Evolutionary conservation across 2,329 filamentous ascomycete genomes (phyloP), one percentile per base, ranked within the genome.

Genomic region (Grosmannia huntii): DNA sequence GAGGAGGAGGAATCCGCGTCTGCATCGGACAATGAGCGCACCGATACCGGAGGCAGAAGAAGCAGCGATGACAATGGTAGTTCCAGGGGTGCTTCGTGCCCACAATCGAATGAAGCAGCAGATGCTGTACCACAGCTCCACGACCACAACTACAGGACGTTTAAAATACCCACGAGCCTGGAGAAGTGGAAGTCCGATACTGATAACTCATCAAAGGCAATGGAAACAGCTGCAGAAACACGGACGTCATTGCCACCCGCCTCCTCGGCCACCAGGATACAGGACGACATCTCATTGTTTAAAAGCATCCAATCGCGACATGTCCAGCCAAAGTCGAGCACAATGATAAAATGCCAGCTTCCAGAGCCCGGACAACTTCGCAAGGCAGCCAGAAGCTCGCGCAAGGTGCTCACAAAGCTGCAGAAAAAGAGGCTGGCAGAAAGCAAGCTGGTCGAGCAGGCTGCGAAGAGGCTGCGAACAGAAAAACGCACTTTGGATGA

Each of bases 351-450:
- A 16, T 10, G 11, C 16, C 5, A 44, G 7, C 50, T 55, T 1
- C 57, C 60, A 1, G 57, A 59, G 25, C 49, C 59, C 2, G 21
- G 4, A 16, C 41, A 57, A n/a, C 50, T 61, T 4, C 57, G 48
- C 9, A 21, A 50, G 27, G 60, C 56, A 2, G 49, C 56, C 5
- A 33, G 33, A 10, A 31, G 3, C 3, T 56, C 46, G 1, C 49
- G 31, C 5, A 21, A 44, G 3, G 27, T 11, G 5, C 5, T 27
- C 3, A 41, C 38, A 36, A 56, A 55, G 12, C 38, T 19, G 9
- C 11, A 21, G 25, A 33, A 36, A 11, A 56, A n/a, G 36, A 38
- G 6, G 5, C 27, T 28, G 19, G 41, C 41, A 5, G 27, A 48
- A 36, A 52, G 41, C 5, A 31, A 21, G 27, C 23, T 12, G 1